phyloP scores from a whole-genome alignment of 495 filamentous ascomycete species.

The Penicillium pancosmium region DNA sequence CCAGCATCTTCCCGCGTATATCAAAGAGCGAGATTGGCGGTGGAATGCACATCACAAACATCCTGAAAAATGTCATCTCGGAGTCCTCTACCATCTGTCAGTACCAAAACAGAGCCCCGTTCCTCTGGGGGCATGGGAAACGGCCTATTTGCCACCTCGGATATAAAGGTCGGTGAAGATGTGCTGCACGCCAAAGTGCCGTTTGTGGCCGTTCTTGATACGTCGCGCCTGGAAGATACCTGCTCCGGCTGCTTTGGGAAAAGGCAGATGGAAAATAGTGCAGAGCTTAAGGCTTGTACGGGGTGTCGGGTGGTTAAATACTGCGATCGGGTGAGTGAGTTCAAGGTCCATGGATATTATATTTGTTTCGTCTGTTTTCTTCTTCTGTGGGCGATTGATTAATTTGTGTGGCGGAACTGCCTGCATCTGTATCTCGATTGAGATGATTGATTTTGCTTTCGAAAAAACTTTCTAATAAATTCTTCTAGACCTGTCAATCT shows the following conservation, averaged over 20 bases:
- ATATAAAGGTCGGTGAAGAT: conserved; percentile 39
- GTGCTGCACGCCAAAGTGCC: conserved; percentile 42
- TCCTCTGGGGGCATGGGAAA: conserved; percentile 39
- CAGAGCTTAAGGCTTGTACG: conserved; percentile 56
- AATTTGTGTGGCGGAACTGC: background rate
- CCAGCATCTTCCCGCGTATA: background rate
- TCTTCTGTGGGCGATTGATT: background rate
- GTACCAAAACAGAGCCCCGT: conserved; percentile 32
- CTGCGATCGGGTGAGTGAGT: conserved; percentile 66
- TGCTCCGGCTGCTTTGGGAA: conserved; percentile 50
- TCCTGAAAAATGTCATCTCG: conserved; percentile 25
- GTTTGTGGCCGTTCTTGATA: conserved; percentile 49
- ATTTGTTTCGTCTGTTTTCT: background rate
- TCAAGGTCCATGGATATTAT: background rate
- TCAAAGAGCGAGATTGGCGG: conserved; percentile 14
- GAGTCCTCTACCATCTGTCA: conserved; percentile 24
- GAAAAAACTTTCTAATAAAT: background rate
- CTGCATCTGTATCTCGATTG: too few species aligned
- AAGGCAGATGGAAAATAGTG: conserved; percentile 26
- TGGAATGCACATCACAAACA: conserved; percentile 4
- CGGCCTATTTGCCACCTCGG: conserved; percentile 44
- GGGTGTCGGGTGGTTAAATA: conserved; percentile 66
- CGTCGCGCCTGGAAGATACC: conserved; percentile 40
- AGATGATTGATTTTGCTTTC: background rate
- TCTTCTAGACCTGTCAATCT: conserved; percentile 58